Base-by-base conservation (phyloP, 2,329 filamentous ascomycete species). In the Fusarium abutilonis region DNA sequence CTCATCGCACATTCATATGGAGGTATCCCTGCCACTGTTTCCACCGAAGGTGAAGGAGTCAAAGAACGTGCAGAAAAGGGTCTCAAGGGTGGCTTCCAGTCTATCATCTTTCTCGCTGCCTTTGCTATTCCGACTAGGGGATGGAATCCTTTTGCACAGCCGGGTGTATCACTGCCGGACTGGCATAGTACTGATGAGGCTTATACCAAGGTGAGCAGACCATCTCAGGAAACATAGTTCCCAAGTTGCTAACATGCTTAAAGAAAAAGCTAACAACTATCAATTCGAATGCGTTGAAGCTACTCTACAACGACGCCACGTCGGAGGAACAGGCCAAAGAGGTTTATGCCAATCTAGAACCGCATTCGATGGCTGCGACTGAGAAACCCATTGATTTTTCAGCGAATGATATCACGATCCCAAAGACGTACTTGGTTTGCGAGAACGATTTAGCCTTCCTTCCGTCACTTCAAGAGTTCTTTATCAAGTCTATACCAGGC, bases 1-100 rank as follows among this genome's bases (percentile, higher is more conserved):
- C 41, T 52, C 6, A 17, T 47, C 2, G 50, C 34, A 9, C 50
- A 52, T 19, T 52, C 50, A 10, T 52, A 52, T 17, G 50, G 50
- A 14, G 50, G 41, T 15, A 47, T 52, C 17, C 42, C 50, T 4
- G 34, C 50, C 9, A 40, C 41, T 1, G 42, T 17, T 8, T 34
- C 50, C 10, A 47, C 46, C 2, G 26, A 55, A 15, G 39, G 46
- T 6, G 31, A 48, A 21, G 50, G 50, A 13, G 50, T 40, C 6
- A 15, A 52, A 1, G 48, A 52, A 14, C 15, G 39, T 31, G 48
- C 31, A 5, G 31, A 15, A 11, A 9, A 15, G 29, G 48, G 40
- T 9, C 40, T 52, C 9, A 44, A 38, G 23, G 46, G 44, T 28
- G 42, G 35, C 11, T 52, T 52, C 35, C 26, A 28, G 3, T 47